phyloP scores from a whole-genome alignment of 305 asterid species.

The Solanum hybrid region DNA sequence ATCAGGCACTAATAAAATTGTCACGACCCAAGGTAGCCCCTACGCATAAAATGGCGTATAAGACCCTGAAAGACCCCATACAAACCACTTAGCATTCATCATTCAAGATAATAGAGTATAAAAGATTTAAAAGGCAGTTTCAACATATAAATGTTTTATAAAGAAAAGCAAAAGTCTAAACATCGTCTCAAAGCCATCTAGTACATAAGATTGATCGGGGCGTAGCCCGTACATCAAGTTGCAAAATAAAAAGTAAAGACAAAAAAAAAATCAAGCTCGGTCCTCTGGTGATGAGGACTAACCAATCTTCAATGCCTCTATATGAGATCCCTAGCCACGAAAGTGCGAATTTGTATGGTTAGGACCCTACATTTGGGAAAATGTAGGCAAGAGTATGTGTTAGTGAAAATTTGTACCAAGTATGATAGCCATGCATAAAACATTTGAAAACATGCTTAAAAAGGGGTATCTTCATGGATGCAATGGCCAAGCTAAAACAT shows the following conservation, averaged over 20 bases:
- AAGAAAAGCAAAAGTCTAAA: neutral
- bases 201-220: neutral
- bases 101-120: too few relatives aligned
- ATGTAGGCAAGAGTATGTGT: neutral
- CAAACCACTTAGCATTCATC: neutral
- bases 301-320: neutral
- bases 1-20: neutral
- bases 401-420: neutral
- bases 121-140: too few relatives aligned
- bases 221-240: neutral
- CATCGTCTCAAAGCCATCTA: neutral
- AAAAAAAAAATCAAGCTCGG: neutral
- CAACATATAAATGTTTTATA: neutral
- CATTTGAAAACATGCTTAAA: neutral
- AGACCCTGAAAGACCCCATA: neutral
- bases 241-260: neutral
- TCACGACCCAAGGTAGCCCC: neutral
- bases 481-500: neutral
- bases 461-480: neutral
- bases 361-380: neutral
- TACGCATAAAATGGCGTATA: neutral
- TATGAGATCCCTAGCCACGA: neutral
- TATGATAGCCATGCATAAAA: neutral
- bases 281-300: neutral
- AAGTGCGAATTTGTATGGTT: neutral